Conservation (phyloP, 2,329 filamentous ascomycete genomes). For the Penicillium thymicola region DNA sequence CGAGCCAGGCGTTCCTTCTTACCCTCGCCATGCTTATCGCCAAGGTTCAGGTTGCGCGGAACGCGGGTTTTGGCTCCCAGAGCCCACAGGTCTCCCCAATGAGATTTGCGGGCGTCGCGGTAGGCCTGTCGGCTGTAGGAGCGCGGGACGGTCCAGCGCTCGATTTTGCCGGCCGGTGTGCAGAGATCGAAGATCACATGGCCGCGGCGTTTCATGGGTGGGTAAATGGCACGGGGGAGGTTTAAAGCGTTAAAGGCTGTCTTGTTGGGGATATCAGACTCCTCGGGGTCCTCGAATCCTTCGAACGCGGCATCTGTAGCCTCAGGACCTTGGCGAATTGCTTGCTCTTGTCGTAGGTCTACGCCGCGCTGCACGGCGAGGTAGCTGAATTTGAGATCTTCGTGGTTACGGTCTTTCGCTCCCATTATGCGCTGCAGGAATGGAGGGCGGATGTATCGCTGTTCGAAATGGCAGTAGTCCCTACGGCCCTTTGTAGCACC, state of each 20-base stretch:
- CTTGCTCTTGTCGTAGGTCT: slow-evolving; percentile 48
- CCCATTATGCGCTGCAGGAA: slow-evolving; percentile 77
- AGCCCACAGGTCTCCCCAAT: slow-evolving; percentile 94
- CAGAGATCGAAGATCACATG: slow-evolving; percentile 90
- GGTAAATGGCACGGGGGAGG: slow-evolving; percentile 73
- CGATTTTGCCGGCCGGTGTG: slow-evolving; percentile 77
- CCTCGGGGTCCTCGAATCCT: slow-evolving; percentile 60
- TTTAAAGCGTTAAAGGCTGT: slow-evolving; percentile 54
- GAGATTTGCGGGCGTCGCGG: slow-evolving; percentile 83
- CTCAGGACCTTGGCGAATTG: slow-evolving; percentile 51
- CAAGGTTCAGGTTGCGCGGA: slow-evolving; percentile 58
- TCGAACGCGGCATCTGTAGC: slow-evolving; percentile 66
- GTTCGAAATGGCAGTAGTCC: slow-evolving; percentile 87
- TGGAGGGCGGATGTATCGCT: slow-evolving; percentile 78
- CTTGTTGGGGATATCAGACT: slow-evolving; percentile 11
- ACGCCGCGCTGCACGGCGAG: slow-evolving; percentile 77
- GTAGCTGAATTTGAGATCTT: slow-evolving; percentile 89
- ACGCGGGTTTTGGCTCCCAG: slow-evolving; percentile 86
- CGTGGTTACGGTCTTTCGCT: slow-evolving; percentile 69
- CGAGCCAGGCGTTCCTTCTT: slow-evolving; percentile 42
- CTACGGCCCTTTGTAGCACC: slow-evolving; percentile 72
- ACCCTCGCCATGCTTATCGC: slow-evolving; percentile 44
- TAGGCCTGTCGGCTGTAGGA: slow-evolving; percentile 79
- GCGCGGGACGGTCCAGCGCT: slow-evolving; percentile 89
- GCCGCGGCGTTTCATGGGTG: slow-evolving; percentile 80